Evolutionary conservation across 192 early-diverging fungal species (phyloP).

Genomic region (Gryganskiella cystojenkinii): DNA sequence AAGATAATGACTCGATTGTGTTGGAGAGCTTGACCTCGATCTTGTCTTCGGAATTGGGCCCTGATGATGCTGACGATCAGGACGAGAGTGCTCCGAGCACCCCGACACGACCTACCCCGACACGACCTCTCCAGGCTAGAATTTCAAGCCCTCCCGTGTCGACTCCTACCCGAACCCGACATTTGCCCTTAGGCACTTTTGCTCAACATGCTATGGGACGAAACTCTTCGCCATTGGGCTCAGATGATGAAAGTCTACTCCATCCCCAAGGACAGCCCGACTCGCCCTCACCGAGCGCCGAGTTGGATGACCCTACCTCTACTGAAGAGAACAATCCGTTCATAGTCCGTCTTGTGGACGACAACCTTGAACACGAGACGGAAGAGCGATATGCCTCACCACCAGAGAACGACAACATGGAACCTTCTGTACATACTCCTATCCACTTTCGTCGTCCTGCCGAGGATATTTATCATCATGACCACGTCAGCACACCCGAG

Average conservation of each 20-base stretch:
- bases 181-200: too few relatives aligned
- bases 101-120: slow-evolving; percentile 17
- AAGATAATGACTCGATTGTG: too few relatives aligned
- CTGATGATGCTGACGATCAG: slow-evolving; percentile 4
- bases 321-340: slow-evolving; percentile 19
- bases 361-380: not conserved
- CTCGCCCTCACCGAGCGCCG: too few relatives aligned
- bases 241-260: too few relatives aligned
- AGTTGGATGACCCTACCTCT: not conserved
- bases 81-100: slow-evolving; percentile 10
- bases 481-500: not conserved
- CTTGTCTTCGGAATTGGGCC: not conserved
- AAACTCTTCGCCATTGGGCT: too few relatives aligned
- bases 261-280: too few relatives aligned
- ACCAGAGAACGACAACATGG: not conserved
- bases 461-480: too few relatives aligned
- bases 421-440: slow-evolving; percentile 26
- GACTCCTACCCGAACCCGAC: not conserved
- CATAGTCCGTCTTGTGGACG: not conserved
- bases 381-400: too few relatives aligned
- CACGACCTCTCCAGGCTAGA: not conserved
- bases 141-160: not conserved
- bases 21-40: too few relatives aligned
- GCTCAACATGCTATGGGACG: not conserved
- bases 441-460: slow-evolving; percentile 2